Evolutionary conservation across 768 basidiomycete species (phyloP), one percentile per base, ranked within the genome.

Genomic region (Leccinum arenicola): DNA sequence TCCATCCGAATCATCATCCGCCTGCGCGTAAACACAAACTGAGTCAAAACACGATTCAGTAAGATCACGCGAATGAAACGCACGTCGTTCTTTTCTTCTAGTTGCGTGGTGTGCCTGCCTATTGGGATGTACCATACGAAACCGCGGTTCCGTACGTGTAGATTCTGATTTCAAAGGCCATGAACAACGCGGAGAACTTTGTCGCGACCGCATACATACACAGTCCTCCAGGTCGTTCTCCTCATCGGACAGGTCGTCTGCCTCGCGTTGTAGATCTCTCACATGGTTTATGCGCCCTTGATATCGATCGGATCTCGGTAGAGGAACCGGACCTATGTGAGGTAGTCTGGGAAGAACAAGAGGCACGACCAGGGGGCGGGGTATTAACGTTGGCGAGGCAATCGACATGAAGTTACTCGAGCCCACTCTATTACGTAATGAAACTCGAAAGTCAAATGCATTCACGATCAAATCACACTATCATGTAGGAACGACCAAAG

Each of bases 21-120:
- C 75, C 77, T 76, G 50, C 43, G 47, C 4, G 29, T 35, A 47
- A 23, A 53, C 5, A 54, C 23, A 47, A 11, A 50, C 40, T 33
- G 9, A 45, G 43, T 52, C 15, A 19, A 27, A 45, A 51, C 8
- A 21, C 21, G 10, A 51, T 33, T n/a, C 25, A 12, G 15, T 50
- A 31, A 50, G 29, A 27, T 15, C 8, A 17, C 45, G 19, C 25
- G 36, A n/a, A 48, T 52, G 17, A 55, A 50, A 72, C 80, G 55
- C 58, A 91, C 91, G 68, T 93, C 91, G 68, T 91, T 91, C 76
- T 90, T 91, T 73, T 93, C 91, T 68, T 93, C 91, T 61, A 85
- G 82, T 64, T 85, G 85, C 14, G 91, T 93, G 56, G 88, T 77
- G 55, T 79, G 79, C 52, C 85, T 82, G 8, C 91, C 91, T 48